Evolutionary conservation across 78 protist species (phyloP), one percentile per base, ranked within the genome.

Genomic region (Guillardia theta): DNA sequence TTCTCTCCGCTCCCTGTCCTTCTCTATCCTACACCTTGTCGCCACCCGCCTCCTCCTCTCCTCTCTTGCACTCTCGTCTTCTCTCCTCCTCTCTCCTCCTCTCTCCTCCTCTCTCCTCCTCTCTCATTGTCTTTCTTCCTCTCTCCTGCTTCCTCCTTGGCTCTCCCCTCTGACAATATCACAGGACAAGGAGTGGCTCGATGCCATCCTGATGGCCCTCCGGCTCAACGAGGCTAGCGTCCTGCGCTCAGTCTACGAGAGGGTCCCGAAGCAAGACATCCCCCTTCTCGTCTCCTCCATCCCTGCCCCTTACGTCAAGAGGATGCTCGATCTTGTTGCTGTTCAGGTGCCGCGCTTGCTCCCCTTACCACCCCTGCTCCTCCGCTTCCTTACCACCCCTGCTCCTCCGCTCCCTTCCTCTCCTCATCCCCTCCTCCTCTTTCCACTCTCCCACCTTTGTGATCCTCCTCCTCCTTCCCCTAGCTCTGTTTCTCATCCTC

Each of bases 171-270:
- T n/a, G n/a, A n/a, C n/a, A n/a, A n/a, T 94, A 10, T 45, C 94
- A 41, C 48, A 21, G 9, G 37, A 39, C 15, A 47, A 95, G 45
- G 97, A 95, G 24, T 93, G 90, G 94, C 48, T 88, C 21, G 48
- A 45, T 39, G 96, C 98, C 8, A 58, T 97, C 88, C 33, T 96
- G 50, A 94, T 97, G 98, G 94, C 97, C 92, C 77, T 97, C 36
- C 94, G 97, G 37, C 94, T 97, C 87, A 96, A 96, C 94, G 98
- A 97, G 90, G 92, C 92, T 30, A 27, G 15, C 19, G 5, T 96
- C 6, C 50, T 95, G 33, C 93, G 94, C 54, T 93, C 47, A 43
- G 96, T 95, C 30, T 94, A 64, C 45, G 96, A 93, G 92, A 36
- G 62, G 2, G 58, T 96, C 24, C 98, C 70, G 0, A 2, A 12